Base-by-base conservation (phyloP, 177 flowering plant genomes). In the Tripterygium wilfordii region DNA sequence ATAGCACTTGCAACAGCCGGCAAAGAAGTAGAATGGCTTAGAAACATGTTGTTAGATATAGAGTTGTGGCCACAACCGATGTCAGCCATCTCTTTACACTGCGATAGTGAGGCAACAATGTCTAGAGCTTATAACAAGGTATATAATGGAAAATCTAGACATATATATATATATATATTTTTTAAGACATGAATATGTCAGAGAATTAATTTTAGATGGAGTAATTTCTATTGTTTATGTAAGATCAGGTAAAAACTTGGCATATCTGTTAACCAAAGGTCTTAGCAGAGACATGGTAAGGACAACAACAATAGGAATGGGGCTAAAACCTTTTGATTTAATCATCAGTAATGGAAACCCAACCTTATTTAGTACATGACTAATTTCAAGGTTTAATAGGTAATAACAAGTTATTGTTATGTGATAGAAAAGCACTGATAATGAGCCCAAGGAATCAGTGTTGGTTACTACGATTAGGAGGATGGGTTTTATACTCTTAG, bases 401-500 rank as follows among this genome's bases (percentile, higher is more conserved):
- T 42, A 44, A 15, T 8, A 44, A 44, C 32, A 43, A 43, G 32
- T 17, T 22, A 28, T 27, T 44, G 48, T 10, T 9, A 7, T 8
- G 30, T 0, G 14, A 16, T 13, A 5, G 2, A 27, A n/a, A 16
- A 4, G 17, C 13, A 17, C n/a, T 2, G 10, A 5, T 13, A 13
- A 1, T 2, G 12, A 5, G 9, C 17, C 1, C 16, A 2, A 2
- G 8, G 9, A 1, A 42, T 1, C 3, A 3, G 5, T 13, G 15
- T 12, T n/a, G n/a, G 3, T 4, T 42, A 8, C 2, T 22, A n/a
- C n/a, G 2, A 2, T 12, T 24, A 14, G 16, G 26, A 13, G 27
- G 45, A 22, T 42, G 30, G 25, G 30, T n/a, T n/a, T 24, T 23
- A 24, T 10, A 42, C 35, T 44, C 48, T 44, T 44, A 44, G 29